Evolutionary conservation across 2,329 filamentous ascomycete genomes (phyloP), one percentile per base, ranked within the genome.

Genomic region (Alternaria rosae): DNA sequence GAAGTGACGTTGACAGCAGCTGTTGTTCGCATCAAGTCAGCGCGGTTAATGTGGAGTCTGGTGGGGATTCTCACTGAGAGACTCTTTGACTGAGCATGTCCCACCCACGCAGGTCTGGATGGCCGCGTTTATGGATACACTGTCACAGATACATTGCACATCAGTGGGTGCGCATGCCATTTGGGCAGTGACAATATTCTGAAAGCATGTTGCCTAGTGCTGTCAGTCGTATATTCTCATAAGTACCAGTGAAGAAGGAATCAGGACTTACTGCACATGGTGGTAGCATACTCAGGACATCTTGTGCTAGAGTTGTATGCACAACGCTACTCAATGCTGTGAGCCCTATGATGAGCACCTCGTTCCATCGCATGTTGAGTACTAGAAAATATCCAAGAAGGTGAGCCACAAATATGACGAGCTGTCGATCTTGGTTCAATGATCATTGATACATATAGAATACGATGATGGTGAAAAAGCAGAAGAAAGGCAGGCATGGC

Each of bases 1-100:
- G 62, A 48, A 0, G 80, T 80, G 32, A 75, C 66, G 61, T 82
- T 81, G 64, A 80, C 75, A 6, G 77, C 77, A 10, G 70, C 76
- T 79, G 43, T 28, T 10, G 17, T 26, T 5, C 7, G 12, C 4
- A 2, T 44, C 21, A 44, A 0, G 20, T 44, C 42, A 44, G 42
- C 42, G 42, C 21, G 13, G 13, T 44, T 44, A 6, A 20, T 45
- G 10, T 20, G 6, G 2, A 20, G 20, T 26, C 26, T n/a, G 41
- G 41, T 4, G 10, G 21, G 2, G 7, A 15, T 23, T 48, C 65
- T 44, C 55, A 69, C 67, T 32, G 32, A 70, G 26, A 2, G 56
- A 54, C 17, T 70, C 56, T 13, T 42, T 64, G 6, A 68, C 8
- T 3, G 61, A 65, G 15, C 67, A 68, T 4, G 56, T 57, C 13